Evolutionary conservation across 345 rosid species (phyloP).

Genomic region (Gossypium australe): DNA sequence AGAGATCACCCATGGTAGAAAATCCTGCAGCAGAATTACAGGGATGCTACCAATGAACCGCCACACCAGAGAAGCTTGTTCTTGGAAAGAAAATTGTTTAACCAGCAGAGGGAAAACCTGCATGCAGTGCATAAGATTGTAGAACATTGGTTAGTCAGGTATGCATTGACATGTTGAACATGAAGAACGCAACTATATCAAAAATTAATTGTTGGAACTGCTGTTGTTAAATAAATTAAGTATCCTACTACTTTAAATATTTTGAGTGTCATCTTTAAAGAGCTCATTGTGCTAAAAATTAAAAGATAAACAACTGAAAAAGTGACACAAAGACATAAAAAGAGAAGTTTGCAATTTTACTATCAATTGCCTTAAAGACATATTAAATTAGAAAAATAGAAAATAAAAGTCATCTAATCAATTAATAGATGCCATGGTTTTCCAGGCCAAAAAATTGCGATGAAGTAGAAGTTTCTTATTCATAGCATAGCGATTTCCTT

Average conservation of each 20-base stretch:
- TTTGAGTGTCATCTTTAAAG: not conserved
- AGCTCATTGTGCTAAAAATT: slow-evolving; percentile 1
- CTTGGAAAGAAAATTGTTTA: slow-evolving; percentile 46
- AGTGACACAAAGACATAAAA: not conserved
- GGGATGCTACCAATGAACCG: slow-evolving; percentile 68
- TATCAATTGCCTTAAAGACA: not conserved
- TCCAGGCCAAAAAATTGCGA: not conserved
- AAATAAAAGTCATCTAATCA: too few relatives aligned
- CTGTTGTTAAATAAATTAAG: not conserved
- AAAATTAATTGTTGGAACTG: not conserved
- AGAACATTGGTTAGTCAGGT: slow-evolving; percentile 4
- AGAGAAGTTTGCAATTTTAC: not conserved
- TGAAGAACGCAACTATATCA: not conserved
- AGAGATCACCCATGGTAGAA: slow-evolving; percentile 64
- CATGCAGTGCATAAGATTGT: slow-evolving; percentile 11
- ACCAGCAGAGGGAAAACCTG: slow-evolving; percentile 67
- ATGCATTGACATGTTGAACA: not conserved
- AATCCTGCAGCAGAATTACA: slow-evolving; percentile 46
- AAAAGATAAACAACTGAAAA: not conserved
- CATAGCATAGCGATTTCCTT: not conserved
- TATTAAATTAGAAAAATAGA: not conserved
- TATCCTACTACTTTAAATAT: slow-evolving; percentile 2
- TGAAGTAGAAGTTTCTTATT: not conserved
- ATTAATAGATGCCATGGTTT: not conserved
- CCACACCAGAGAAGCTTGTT: slow-evolving; percentile 62